Evolutionary conservation across 169 alveolate genomes (phyloP).

Genomic region (Prorocentrum cordatum): DNA sequence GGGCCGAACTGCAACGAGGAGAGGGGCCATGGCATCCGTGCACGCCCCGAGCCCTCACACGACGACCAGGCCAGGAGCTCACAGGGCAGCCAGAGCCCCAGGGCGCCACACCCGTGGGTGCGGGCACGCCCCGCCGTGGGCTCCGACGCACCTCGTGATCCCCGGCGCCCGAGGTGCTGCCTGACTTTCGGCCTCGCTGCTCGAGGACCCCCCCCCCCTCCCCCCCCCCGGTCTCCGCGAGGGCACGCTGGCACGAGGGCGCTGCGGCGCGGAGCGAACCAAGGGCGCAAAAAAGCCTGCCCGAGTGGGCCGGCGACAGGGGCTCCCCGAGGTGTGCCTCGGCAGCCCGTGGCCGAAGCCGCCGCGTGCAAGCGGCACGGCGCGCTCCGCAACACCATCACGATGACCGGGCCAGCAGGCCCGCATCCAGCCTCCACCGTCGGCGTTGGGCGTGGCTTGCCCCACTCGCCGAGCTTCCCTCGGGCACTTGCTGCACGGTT

Average conservation of each 20-base stretch:
- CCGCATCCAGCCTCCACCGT: no score
- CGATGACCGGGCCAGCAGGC: no score
- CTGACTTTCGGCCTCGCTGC: slow-evolving; percentile 32
- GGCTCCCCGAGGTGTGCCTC: neutral
- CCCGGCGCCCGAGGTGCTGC: neutral
- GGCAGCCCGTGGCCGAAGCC: no score
- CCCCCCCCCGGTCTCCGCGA: slow-evolving; percentile 25
- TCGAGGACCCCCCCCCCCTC: no score
- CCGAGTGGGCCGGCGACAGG: neutral
- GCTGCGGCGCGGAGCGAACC: neutral
- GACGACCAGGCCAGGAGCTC: neutral
- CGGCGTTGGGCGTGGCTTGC: no score
- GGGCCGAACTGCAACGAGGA: neutral
- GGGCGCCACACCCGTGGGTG: no score
- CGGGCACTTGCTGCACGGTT: no score
- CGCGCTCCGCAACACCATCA: no score
- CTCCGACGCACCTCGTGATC: slow-evolving; percentile 7
- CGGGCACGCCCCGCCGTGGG: no score
- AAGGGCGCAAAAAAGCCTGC: neutral
- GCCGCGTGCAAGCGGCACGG: no score
- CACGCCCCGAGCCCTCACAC: neutral
- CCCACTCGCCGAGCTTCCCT: no score
- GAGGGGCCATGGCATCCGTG: neutral
- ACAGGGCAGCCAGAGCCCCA: no score
- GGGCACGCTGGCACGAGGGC: neutral